Evolutionary conservation across 805 yeast species (phyloP).

Genomic region (Wickerhamomyces sydowiorum): DNA sequence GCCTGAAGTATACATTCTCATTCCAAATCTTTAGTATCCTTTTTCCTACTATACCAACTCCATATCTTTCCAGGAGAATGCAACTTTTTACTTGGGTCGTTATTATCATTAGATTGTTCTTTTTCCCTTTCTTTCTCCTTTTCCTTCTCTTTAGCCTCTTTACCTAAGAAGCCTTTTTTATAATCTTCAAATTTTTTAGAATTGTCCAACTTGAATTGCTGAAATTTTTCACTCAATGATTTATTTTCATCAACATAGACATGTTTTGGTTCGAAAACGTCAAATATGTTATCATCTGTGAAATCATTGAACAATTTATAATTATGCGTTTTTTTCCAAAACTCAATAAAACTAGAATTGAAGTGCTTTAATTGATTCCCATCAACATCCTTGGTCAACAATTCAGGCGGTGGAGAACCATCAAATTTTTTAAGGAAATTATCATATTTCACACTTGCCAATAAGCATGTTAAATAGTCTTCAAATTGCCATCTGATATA

Average conservation of each 20-base stretch:
- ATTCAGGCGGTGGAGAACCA: slow-evolving; percentile 28
- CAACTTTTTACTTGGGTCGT: slow-evolving; percentile 8
- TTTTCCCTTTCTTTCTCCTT: background rate
- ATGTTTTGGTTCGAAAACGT: slow-evolving; percentile 47
- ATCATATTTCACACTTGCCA: slow-evolving; percentile 67
- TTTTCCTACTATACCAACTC: slow-evolving; percentile 14
- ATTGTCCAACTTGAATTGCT: slow-evolving; percentile 26
- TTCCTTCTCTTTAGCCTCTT: slow-evolving; percentile 3
- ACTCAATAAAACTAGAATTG: slow-evolving; percentile 37
- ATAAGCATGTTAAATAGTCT: slow-evolving; percentile 74
- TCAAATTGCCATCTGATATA: slow-evolving; percentile 84
- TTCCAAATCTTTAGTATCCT: slow-evolving; percentile 4
- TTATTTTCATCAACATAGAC: slow-evolving; percentile 19
- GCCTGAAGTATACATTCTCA: too few species aligned
- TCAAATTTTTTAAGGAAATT: slow-evolving; percentile 41
- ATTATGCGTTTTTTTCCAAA: slow-evolving; percentile 53
- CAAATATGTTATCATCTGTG: slow-evolving; percentile 70
- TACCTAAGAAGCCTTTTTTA: slow-evolving; percentile 7
- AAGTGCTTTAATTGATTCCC: slow-evolving; percentile 33
- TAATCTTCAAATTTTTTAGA: slow-evolving; percentile 20
- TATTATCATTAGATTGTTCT: background rate
- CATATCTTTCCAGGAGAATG: slow-evolving; percentile 13
- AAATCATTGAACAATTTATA: slow-evolving; percentile 45
- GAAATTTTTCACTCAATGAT: slow-evolving; percentile 21
- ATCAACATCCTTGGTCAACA: slow-evolving; percentile 23